Base-by-base conservation (phyloP, 345 rosid species). In the Salix brachista region DNA sequence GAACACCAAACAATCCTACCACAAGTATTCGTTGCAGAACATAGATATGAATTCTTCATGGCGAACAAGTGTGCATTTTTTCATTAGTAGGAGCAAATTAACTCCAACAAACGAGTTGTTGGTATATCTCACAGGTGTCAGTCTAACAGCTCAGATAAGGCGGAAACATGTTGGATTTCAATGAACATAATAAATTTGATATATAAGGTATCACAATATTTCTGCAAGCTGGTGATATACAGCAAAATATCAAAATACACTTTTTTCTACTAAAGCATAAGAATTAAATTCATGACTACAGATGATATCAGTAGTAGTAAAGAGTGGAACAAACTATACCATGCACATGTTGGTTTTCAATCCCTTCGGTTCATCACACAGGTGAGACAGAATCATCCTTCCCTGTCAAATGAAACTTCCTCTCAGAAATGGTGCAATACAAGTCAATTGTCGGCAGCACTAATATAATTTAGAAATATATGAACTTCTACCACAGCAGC, bases 281-380 rank as follows among this genome's bases (percentile, higher is more conserved):
- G 23, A 32, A 62, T 41, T 4, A 65, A 46, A 21, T 68, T 32
- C 12, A 58, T 19, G 30, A 58, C 58, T 26, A 34, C 16, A 36
- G 19, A 56, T 32, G 54, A 54, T 36, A 28, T 26, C 11, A 19
- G 23, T 30, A 11, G 72, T 41, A 21, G 72, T 50, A 21, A 21
- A 75, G 71, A 78, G 75, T 50, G 17, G 18, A 66, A 72, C 71
- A 54, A 60, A 48, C 23, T 85, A 80, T 96, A 96, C 99, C 97
- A 96, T 79, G 90, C 99, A 93, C 99, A 96, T 96, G 79, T 96
- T 91, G 76, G 99, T 96, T 86, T 96, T 96, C 76, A 96, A 84
- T 81, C 99, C 99, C 84, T 92, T 96, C 19, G 98, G 97, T 82
- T 96, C 99, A 82, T 96, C 98, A 78, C 99, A 96, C 86, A 96